Percentiles rank a stretch among this genome's conserved stretches.
Evolutionary conservation across 768 basidiomycete species (phyloP).

Genomic region (Bullera alba): DNA sequence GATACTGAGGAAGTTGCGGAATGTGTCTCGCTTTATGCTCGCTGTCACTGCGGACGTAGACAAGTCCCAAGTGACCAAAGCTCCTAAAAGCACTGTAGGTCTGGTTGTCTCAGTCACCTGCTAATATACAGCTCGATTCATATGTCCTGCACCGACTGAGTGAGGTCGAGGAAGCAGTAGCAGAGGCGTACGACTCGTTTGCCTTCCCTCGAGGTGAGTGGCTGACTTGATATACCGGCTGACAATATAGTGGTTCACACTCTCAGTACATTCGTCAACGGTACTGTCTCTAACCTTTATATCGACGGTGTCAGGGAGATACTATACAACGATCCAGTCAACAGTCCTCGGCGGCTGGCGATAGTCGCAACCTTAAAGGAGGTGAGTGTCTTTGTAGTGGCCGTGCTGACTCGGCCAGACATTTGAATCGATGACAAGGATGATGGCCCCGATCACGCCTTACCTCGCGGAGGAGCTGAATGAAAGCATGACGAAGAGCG

Average conservation of each 20-base stretch:
- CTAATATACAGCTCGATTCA: conserved; percentile 60
- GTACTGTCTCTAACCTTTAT: conserved; percentile 80
- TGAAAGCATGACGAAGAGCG: conserved; percentile 7
- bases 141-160: conserved; percentile 81
- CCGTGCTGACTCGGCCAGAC: conserved; percentile 49
- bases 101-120: not conserved
- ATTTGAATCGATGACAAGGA: conserved; percentile 59
- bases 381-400: conserved; percentile 46
- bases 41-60: conserved; percentile 56
- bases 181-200: conserved; percentile 63
- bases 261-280: conserved; percentile 69
- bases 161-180: conserved; percentile 60
- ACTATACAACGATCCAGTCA: conserved; percentile 63
- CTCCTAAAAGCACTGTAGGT: conserved; percentile 4
- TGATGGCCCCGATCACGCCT: conserved; percentile 79
- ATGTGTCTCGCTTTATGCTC: conserved; percentile 75
- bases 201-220: conserved; percentile 73
- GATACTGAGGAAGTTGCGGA: conserved; percentile 73
- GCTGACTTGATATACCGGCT: not conserved
- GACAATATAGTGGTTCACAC: conserved; percentile 58
- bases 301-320: conserved; percentile 86
- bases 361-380: conserved; percentile 66
- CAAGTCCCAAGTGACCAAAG: not conserved
- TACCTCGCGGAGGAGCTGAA: conserved; percentile 73
- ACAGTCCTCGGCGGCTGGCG: conserved; percentile 56